Evolutionary conservation across 1,284 basidiomycete species (phyloP).

Genomic region (Tilletia setariae): DNA sequence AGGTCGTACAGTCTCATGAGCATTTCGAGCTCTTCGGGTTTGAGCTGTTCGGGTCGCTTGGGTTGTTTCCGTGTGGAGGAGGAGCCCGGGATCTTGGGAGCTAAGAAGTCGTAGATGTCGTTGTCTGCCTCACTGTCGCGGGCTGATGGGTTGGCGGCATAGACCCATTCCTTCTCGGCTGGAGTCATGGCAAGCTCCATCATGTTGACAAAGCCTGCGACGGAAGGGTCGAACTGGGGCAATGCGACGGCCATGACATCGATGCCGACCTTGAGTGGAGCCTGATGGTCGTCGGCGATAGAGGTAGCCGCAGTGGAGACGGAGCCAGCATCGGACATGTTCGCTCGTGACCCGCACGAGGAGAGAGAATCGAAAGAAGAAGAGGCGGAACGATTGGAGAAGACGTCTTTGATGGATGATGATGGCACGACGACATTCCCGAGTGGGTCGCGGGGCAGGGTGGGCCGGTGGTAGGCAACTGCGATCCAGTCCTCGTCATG

Average conservation of each 20-base stretch:
- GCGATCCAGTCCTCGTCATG: slow-evolving; percentile 51
- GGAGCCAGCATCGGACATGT: not conserved
- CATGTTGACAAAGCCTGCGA: slow-evolving; percentile 35
- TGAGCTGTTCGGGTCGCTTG: not conserved
- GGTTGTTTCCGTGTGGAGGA: not conserved
- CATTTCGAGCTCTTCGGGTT: slow-evolving; percentile 12
- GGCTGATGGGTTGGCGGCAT: slow-evolving; percentile 2
- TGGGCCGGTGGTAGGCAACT: slow-evolving; percentile 30
- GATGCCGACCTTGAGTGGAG: slow-evolving; percentile 27
- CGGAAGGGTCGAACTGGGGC: slow-evolving; percentile 36
- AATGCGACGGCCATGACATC: slow-evolving; percentile 48
- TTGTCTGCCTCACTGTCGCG: not conserved
- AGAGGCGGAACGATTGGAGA: too few species aligned
- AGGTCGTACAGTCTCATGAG: slow-evolving; percentile 35
- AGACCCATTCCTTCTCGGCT: slow-evolving; percentile 34
- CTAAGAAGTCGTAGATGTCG: not conserved
- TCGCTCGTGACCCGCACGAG: not conserved
- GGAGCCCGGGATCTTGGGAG: not conserved
- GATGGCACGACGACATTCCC: not conserved
- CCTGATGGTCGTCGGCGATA: not conserved
- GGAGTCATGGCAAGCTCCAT: slow-evolving; percentile 45
- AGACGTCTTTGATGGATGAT: too few species aligned
- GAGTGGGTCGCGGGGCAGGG: not conserved
- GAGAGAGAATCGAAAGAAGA: too few species aligned
- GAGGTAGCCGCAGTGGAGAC: not conserved